Conservation (phyloP, 345 rosid species). For the Adansonia digitata region DNA sequence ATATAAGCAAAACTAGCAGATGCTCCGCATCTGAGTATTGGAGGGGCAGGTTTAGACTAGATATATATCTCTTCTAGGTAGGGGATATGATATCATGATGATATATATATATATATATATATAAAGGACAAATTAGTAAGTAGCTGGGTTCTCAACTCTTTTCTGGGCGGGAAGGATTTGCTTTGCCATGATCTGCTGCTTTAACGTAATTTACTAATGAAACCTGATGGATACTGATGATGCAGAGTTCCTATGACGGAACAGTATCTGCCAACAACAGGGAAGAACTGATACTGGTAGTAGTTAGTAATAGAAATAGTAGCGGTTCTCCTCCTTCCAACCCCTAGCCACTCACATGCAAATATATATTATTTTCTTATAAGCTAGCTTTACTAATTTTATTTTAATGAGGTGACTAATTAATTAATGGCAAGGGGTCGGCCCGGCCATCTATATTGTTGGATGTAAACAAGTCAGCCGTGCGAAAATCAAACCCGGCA, state of each 20-base stretch:
- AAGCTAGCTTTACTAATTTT: not conserved
- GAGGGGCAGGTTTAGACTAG: not conserved
- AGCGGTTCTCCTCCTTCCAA: not conserved
- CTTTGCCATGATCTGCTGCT: not conserved
- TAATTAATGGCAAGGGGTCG: not conserved
- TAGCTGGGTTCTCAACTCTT: not conserved
- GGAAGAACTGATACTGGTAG: constrained; percentile 18
- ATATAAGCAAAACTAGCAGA: not conserved
- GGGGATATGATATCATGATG: not conserved
- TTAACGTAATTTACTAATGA: not conserved
- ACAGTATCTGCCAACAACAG: constrained; percentile 15
- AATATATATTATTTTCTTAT: not conserved
- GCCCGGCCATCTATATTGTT: not conserved
- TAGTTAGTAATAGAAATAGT: constrained; percentile 19
- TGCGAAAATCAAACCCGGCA: not conserved
- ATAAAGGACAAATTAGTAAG: not conserved
- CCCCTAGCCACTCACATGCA: not conserved
- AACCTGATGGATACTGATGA: constrained; percentile 9
- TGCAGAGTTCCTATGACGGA: constrained; percentile 19
- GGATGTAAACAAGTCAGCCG: not conserved
- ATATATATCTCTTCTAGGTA: not conserved
- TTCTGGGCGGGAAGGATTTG: not conserved
- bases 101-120: not conserved
- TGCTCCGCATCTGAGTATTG: not conserved
- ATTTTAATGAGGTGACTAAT: not conserved